Conservation (phyloP, 805 yeast species). For the Saturnispora diversa region DNA sequence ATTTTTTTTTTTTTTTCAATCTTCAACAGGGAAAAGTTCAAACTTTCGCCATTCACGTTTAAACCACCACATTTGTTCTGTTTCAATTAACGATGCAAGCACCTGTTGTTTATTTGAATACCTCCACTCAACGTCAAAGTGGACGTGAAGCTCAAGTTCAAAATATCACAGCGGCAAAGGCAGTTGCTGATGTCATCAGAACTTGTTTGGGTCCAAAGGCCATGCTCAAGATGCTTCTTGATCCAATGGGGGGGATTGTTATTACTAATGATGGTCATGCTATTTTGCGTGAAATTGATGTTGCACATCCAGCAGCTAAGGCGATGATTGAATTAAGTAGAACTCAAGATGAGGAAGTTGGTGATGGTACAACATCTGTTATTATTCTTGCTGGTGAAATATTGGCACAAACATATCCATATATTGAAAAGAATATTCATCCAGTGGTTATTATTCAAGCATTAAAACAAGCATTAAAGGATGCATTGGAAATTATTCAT, state of each 20-base stretch:
- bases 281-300: conserved; percentile 91
- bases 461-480: conserved; percentile 79
- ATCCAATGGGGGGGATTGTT: conserved; percentile 95
- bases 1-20: background rate
- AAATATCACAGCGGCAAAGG: conserved; percentile 98
- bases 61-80: background rate
- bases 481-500: conserved; percentile 83
- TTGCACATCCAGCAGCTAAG: conserved; percentile 98
- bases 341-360: conserved; percentile 98
- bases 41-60: background rate
- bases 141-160: conserved; percentile 97
- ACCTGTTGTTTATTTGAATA: conserved; percentile 77
- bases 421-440: conserved; percentile 89
- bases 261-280: conserved; percentile 99
- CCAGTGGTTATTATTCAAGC: conserved; percentile 96
- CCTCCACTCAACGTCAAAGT: conserved; percentile 85
- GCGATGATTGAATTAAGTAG: conserved; percentile 95
- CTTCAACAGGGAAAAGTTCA: too few relatives aligned
- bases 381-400: conserved; percentile 96
- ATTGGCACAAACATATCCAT: conserved; percentile 89
- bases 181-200: conserved; percentile 94
- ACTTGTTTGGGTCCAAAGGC: conserved; percentile 99
- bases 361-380: conserved; percentile 85
- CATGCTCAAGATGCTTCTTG: conserved; percentile 94
- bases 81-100: conserved; percentile 50